Percentiles rank a stretch among this genome's conserved stretches.
These are phyloP conservation scores for Daldinia vernicosa DNA, from an alignment of 495 filamentous ascomycete species.

Conservation along the genomic window DNA sequence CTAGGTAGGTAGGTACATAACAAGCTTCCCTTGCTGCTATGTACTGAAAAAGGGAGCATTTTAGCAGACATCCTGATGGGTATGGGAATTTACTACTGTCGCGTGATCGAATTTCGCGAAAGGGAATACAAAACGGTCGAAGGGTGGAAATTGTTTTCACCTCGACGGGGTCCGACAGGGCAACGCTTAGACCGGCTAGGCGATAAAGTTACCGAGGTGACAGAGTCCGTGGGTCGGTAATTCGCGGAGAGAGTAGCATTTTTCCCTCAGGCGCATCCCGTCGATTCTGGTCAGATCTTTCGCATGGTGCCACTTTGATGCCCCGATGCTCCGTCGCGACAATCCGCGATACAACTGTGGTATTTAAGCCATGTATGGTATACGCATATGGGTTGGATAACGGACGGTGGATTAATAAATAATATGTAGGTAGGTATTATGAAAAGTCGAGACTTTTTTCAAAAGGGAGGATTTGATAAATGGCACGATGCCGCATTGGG, in stretches of 20 bases:
- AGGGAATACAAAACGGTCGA: neutral
- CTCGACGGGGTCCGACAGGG: neutral
- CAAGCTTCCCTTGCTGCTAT: neutral
- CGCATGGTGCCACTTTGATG: constrained; percentile 31
- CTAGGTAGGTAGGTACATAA: no score
- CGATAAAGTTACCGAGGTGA: constrained; percentile 24
- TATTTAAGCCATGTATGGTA: neutral
- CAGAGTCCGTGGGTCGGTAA: constrained; percentile 21
- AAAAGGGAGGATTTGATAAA: neutral
- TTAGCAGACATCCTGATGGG: neutral
- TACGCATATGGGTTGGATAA: neutral
- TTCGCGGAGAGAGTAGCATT: constrained; percentile 35
- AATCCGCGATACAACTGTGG: constrained; percentile 25
- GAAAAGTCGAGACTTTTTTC: neutral
- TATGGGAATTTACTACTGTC: constrained; percentile 29
- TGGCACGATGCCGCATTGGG: constrained; percentile 11
- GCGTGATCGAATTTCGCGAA: constrained; percentile 34
- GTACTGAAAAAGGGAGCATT: neutral
- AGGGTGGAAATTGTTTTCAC: neutral
- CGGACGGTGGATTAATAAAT: neutral
- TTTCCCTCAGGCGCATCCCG: neutral
- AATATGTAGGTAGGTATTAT: neutral
- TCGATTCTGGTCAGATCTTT: constrained; percentile 36
- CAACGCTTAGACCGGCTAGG: constrained; percentile 2
- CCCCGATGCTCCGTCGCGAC: constrained; percentile 6